Base-by-base conservation (phyloP, 176 grass and related monocot genomes). In the Secale cereale region DNA sequence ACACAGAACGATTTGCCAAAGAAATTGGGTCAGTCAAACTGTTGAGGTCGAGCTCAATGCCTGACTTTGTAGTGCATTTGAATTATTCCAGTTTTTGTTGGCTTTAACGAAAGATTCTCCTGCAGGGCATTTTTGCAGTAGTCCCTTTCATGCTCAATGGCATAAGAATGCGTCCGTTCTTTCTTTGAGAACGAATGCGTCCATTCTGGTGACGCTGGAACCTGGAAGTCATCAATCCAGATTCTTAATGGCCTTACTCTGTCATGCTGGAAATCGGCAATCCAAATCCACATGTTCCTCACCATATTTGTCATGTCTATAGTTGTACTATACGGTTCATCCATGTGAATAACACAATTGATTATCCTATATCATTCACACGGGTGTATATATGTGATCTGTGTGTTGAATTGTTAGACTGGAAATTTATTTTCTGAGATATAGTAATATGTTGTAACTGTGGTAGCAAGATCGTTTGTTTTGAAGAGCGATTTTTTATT, bases 101-200 rank as follows among this genome's bases (percentile, higher is more conserved):
- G n/a, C 22, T 39, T 11, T 26, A 84, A 70, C 57, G 37, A 16
- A 50, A 31, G 17, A 54, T 82, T 60, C 29, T 87, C 32, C 79
- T 91, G 88, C 45, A 93, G 91, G 91, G 88, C 52, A 78, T 81
- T 90, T 81, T 93, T 82, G 79, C 88, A 33, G 12, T 94, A 67
- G 23, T 94, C 23, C 80, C 92, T 69, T 45, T 94, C 19, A 72
- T 85, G 65, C 83, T 94, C 25, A 84, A 91, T 31, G 86, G 83
- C 59, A 84, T 94, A 77, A 88, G 64, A 67, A 86, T 91, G 83
- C 66, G 91, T 76, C 78, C 88, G 36, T 85, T 88, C 70, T 86
- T 57, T 57, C 22, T 22, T 57, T 57, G 52, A 57, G 52, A 57
- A 72, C 81, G 64, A 67, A 86, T 91, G 83, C 66, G 88, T 76